Evolutionary conservation across 495 filamentous ascomycete genomes (phyloP), one percentile per base, ranked within the genome.

Genomic region (Daldinia decipiens): DNA sequence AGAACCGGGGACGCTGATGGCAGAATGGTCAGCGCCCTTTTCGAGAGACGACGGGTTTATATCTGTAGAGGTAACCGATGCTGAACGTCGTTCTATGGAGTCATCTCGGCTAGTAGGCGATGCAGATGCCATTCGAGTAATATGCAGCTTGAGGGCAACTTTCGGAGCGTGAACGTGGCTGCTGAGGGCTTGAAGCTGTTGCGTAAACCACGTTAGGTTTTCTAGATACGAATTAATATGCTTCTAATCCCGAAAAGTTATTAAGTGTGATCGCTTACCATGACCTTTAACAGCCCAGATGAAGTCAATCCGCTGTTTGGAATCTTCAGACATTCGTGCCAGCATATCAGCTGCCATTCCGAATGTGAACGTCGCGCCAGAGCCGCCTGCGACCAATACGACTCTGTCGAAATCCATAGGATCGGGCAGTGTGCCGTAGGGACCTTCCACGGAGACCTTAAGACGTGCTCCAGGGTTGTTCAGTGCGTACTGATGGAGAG

Each of bases 321-420:
- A 77, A 17, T 77, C 77, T n/a, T 75, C 77, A 11, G 64, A 70
- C 76, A 83, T 81, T 68, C 78, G 77, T 71, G 80, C 78, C 24
- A 86, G 77, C 50, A 85, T 75, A 62, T 87, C 84, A 9, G 86
- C 72, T 3, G 82, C 83, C 34, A 86, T 78, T 9, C 84, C 83
- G 62, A 88, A 86, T 1, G 84, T 86, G 70, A 89, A 89, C 1
- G 82, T 87, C 15, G 84, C 85, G 6, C 88, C 87, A 63, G 85
- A 85, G 3, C 87, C 88, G 26, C 87, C 87, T 17, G 87, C 85
- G 34, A 90, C 82, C 21, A 90, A 77, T 15, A 90, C 78, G 12
- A 88, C 81, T 59, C 84, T 85, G 63, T 89, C 87, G 66, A 83
- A 86, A 11, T 82, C 76, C 75, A 82, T 78, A 17, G 87, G 88